Evolutionary conservation across 495 filamentous ascomycete species (phyloP).

Genomic region (Parmelia sp.): DNA sequence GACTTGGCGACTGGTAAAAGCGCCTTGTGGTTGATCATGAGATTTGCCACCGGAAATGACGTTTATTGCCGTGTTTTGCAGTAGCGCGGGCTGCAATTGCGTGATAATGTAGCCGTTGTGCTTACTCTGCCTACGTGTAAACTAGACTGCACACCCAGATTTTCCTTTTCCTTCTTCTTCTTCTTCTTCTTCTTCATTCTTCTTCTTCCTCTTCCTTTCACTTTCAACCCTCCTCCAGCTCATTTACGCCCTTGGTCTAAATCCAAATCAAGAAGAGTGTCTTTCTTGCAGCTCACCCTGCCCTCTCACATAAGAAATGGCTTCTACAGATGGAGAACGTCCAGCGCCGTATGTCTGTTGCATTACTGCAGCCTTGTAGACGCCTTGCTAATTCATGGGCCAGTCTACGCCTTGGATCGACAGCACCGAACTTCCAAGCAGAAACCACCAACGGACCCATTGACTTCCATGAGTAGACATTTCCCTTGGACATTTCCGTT

Average conservation of each 20-base stretch:
- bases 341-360: slow-evolving; percentile 24
- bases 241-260: not conserved
- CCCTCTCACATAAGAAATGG: not conserved
- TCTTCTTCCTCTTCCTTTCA: not conserved
- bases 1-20: too few species aligned
- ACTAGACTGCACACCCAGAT: too few species aligned
- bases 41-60: slow-evolving; percentile 9
- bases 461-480: slow-evolving; percentile 75
- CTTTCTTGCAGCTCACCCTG: not conserved
- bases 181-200: too few species aligned
- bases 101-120: too few species aligned
- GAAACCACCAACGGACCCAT: slow-evolving; percentile 88
- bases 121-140: too few species aligned
- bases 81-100: slow-evolving; percentile 19
- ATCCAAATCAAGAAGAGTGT: not conserved
- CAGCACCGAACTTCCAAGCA: slow-evolving; percentile 89
- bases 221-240: not conserved
- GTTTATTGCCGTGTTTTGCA: not conserved
- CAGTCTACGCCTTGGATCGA: slow-evolving; percentile 80
- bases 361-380: not conserved
- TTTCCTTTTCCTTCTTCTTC: too few species aligned
- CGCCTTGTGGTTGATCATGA: too few species aligned
- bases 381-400: slow-evolving; percentile 6
- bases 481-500: not conserved
- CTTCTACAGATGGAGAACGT: slow-evolving; percentile 22